Conservation (phyloP, 2,329 filamentous ascomycete species). For the Colletotrichum sansevieriae region DNA sequence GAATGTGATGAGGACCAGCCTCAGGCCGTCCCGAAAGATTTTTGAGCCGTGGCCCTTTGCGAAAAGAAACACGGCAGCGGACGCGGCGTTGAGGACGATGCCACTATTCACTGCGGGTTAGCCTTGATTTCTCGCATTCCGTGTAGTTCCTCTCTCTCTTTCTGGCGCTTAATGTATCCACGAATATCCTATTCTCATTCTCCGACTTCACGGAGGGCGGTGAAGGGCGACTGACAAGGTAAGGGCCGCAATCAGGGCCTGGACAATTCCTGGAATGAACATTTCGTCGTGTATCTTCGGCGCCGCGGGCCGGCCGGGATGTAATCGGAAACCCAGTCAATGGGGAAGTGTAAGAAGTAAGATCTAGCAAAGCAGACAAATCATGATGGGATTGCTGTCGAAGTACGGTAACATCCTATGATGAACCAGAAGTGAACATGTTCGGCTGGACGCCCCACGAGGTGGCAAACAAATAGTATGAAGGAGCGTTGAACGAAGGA, state of each 20-base stretch:
- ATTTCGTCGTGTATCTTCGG: conserved; percentile 53
- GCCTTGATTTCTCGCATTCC: conserved; percentile 39
- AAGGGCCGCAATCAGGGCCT: conserved; percentile 67
- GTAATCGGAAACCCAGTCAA: conserved; percentile 61
- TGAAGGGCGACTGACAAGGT: conserved; percentile 60
- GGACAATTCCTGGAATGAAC: conserved; percentile 58
- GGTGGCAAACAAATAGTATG: conserved; percentile 40
- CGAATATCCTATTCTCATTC: neutral
- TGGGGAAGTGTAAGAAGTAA: conserved; percentile 52
- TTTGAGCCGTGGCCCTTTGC: conserved; percentile 61
- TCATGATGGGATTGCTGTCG: conserved; percentile 36
- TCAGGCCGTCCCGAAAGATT: conserved; percentile 69
- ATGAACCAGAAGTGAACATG: conserved; percentile 27
- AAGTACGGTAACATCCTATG: conserved; percentile 43
- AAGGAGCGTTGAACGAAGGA: conserved; percentile 34
- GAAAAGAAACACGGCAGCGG: conserved; percentile 60
- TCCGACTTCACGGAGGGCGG: neutral
- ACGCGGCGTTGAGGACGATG: conserved; percentile 65
- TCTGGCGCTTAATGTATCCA: neutral
- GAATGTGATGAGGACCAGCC: conserved; percentile 73
- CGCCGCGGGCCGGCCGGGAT: conserved; percentile 46
- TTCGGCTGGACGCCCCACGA: conserved; percentile 32
- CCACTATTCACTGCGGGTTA: conserved; percentile 57
- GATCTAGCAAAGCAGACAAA: conserved; percentile 47
- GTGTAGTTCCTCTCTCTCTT: neutral